A percentile compares a stretch with the other conserved stretches of the same genome.
Conservation (phyloP, 2,329 filamentous ascomycete species). For the Mariannaea elegans region DNA sequence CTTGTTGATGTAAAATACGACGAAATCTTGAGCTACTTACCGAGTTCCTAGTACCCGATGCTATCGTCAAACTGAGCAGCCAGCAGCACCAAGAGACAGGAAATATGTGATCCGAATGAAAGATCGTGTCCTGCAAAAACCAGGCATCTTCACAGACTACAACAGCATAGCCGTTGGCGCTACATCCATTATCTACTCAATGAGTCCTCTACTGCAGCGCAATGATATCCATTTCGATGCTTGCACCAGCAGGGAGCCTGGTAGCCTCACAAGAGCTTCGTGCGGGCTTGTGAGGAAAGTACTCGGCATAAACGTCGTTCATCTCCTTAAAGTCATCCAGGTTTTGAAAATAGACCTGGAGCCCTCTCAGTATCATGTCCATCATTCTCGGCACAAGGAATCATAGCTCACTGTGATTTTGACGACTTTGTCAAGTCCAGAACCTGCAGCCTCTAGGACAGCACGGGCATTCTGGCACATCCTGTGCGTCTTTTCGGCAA, state of each 20-base stretch:
- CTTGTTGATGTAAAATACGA: no score
- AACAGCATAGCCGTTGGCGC: no score
- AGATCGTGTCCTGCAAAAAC: no score
- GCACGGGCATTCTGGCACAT: slow-evolving; percentile 64
- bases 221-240: slow-evolving; percentile 29
- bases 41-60: no score
- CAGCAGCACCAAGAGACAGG: no score
- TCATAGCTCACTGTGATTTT: slow-evolving; percentile 59
- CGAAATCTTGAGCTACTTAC: no score
- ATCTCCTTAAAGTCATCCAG: slow-evolving; percentile 27
- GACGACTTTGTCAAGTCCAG: slow-evolving; percentile 69
- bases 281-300: slow-evolving; percentile 31
- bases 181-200: no score
- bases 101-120: no score
- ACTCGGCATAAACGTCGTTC: slow-evolving; percentile 27
- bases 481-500: slow-evolving; percentile 48
- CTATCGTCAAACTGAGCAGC: no score
- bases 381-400: neutral
- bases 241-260: slow-evolving; percentile 23
- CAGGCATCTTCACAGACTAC: no score
- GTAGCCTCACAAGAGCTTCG: slow-evolving; percentile 20
- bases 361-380: neutral
- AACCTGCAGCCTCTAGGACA: slow-evolving; percentile 74
- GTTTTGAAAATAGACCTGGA: slow-evolving; percentile 22
- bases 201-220: slow-evolving; percentile 2